Base-by-base conservation (phyloP, 1,284 basidiomycete genomes). In the Ustilago vetiveriae region DNA sequence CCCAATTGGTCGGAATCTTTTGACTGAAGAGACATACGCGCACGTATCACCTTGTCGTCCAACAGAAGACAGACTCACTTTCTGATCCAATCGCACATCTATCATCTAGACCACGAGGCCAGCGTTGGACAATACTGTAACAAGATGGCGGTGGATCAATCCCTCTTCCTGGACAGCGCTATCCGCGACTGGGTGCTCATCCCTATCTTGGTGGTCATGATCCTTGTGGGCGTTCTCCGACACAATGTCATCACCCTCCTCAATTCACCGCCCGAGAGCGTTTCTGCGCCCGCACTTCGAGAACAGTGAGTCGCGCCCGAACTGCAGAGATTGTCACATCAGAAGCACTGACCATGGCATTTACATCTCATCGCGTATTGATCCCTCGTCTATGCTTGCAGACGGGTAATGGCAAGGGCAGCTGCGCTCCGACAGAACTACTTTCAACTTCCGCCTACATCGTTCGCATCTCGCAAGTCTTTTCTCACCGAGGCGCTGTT, bases 121-220 rank as follows among this genome's bases (percentile, higher is more conserved):
- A n/a, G n/a, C n/a, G n/a, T n/a, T n/a, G n/a, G n/a, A n/a, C n/a
- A n/a, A n/a, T n/a, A n/a, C n/a, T n/a, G n/a, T n/a, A 17, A 24
- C 46, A 63, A 30, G 27, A 70, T 70, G 67, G 59, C 62, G 24
- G 39, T 52, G n/a, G 68, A 64, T 33, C 72, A 74, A 19, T 33
- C 68, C 2, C 47, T 77, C 24, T 69, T 77, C 14, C 68, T 77
- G 21, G 75, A 77, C 53, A 74, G 74, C 48, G 72, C 78, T 3
- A 72, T 74, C 22, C 75, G 85, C 81, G 83, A 86, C 74, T 86
- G 85, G 86, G 86, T 98, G 39, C 84, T 99, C 57, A 91, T 98
- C 82, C 96, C 96, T 55, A 96, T 99, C 83, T 95, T 94, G 40
- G 85, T 97, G 69, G 94, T 98, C 83, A 98, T 98, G 94, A 92